These are phyloP conservation scores for Elsinoe arachidis DNA, from an alignment of 2,329 filamentous ascomycete genomes.

Conservation along the genomic window DNA sequence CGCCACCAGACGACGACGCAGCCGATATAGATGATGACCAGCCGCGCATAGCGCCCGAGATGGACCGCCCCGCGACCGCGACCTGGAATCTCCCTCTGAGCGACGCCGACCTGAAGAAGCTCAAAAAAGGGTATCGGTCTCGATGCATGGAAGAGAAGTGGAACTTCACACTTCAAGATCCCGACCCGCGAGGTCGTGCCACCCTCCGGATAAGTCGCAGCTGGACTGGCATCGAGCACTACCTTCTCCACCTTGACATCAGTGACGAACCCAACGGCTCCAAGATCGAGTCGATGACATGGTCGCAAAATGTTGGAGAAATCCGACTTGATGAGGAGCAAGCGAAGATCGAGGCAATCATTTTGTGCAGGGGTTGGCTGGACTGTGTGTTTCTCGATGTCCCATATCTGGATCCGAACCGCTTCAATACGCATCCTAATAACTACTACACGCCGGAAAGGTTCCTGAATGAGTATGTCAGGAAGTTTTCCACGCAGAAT, in stretches of 20 bases:
- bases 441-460: background rate
- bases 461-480: background rate
- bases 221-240: conserved; percentile 18
- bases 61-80: conserved; percentile 19
- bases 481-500: background rate
- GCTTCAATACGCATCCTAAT: background rate
- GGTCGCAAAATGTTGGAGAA: conserved; percentile 17
- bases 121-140: conserved; percentile 20
- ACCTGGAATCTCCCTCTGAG: conserved; percentile 18
- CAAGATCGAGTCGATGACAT: background rate
- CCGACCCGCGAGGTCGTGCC: conserved; percentile 18
- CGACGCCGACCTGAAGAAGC: conserved; percentile 20
- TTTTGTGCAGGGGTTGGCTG: conserved; percentile 17
- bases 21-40: conserved; percentile 16
- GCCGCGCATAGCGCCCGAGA: conserved; percentile 3
- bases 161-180: conserved; percentile 19
- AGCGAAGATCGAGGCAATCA: conserved; percentile 20
- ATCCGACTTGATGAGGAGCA: conserved; percentile 20
- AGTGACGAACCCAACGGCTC: background rate
- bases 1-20: conserved; percentile 1
- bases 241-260: conserved; percentile 9
- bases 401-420: conserved; percentile 14
- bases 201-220: conserved; percentile 20
- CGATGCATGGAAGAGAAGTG: conserved; percentile 21
- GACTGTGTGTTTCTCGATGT: conserved; percentile 19